Conservation (phyloP, 2,329 filamentous ascomycete genomes). For the Escovopsis sp. region DNA sequence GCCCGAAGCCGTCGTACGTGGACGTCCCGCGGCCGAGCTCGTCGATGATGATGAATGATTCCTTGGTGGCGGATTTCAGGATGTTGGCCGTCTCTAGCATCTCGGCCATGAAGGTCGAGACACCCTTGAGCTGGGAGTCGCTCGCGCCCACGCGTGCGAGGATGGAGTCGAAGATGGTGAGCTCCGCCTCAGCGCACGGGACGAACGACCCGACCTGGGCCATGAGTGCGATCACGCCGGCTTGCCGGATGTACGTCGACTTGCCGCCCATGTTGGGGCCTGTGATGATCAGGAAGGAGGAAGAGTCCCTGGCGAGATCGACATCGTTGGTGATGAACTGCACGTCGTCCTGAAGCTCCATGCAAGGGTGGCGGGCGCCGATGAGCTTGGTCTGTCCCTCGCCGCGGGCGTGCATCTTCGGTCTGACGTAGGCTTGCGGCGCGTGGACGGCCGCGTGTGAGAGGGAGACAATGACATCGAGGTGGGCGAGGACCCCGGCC, state of each 20-base stretch:
- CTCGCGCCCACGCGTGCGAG: constrained; percentile 90
- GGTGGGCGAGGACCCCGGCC: constrained; percentile 74
- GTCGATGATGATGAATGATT: constrained; percentile 96
- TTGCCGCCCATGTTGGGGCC: constrained; percentile 99
- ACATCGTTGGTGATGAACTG: constrained; percentile 99
- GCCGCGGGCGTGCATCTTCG: constrained; percentile 78
- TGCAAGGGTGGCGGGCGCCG: constrained; percentile 88
- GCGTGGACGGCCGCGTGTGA: constrained; percentile 90
- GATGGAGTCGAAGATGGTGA: constrained; percentile 94
- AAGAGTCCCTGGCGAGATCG: constrained; percentile 58
- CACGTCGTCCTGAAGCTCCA: constrained; percentile 97
- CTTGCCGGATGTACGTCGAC: constrained; percentile 94
- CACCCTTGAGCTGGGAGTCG: constrained; percentile 93
- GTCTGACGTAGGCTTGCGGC: constrained; percentile 78
- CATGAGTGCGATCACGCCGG: constrained; percentile 93
- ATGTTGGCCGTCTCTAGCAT: constrained; percentile 99
- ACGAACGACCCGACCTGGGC: constrained; percentile 95
- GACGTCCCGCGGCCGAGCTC: constrained; percentile 93
- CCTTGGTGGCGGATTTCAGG: constrained; percentile 85
- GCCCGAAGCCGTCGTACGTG: constrained; percentile 94
- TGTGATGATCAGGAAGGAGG: constrained; percentile 90
- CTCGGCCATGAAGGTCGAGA: constrained; percentile 98
- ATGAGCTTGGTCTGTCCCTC: constrained; percentile 79
- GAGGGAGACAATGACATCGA: constrained; percentile 90
- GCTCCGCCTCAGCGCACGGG: constrained; percentile 74